phyloP scores from a whole-genome alignment of 768 basidiomycete genomes.

The Podaxis sp. region DNA sequence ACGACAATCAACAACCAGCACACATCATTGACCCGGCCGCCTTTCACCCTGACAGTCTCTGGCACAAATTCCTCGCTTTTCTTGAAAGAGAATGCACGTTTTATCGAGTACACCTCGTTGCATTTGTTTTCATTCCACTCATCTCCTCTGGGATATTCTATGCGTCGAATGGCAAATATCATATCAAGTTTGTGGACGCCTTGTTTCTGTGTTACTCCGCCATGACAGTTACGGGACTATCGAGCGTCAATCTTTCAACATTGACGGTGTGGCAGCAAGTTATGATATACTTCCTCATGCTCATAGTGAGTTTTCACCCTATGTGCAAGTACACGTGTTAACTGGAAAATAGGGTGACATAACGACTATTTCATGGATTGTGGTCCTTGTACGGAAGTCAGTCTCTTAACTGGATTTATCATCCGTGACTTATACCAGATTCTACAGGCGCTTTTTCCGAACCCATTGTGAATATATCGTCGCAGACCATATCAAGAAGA shows the following conservation, averaged over 20 bases:
- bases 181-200: constrained; percentile 51
- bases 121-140: constrained; percentile 58
- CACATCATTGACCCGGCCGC: not conserved
- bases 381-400: constrained; percentile 64
- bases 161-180: constrained; percentile 55
- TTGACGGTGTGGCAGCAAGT: constrained; percentile 48
- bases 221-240: constrained; percentile 50
- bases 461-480: constrained; percentile 42
- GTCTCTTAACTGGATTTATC: constrained; percentile 10
- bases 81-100: constrained; percentile 36
- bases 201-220: constrained; percentile 64
- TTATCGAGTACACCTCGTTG: constrained; percentile 50
- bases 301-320: constrained; percentile 32
- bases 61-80: not conserved
- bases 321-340: not conserved
- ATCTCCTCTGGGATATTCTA: constrained; percentile 66
- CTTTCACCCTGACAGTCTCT: not conserved
- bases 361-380: constrained; percentile 60
- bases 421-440: not conserved
- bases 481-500: constrained; percentile 20
- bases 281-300: constrained; percentile 55
- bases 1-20: not conserved
- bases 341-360: constrained; percentile 37
- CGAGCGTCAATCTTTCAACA: constrained; percentile 50
- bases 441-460: constrained; percentile 41